Evolutionary conservation across 768 basidiomycete genomes (phyloP), one percentile per base, ranked within the genome.

Genomic region (Hortiboletus flavorubellus): DNA sequence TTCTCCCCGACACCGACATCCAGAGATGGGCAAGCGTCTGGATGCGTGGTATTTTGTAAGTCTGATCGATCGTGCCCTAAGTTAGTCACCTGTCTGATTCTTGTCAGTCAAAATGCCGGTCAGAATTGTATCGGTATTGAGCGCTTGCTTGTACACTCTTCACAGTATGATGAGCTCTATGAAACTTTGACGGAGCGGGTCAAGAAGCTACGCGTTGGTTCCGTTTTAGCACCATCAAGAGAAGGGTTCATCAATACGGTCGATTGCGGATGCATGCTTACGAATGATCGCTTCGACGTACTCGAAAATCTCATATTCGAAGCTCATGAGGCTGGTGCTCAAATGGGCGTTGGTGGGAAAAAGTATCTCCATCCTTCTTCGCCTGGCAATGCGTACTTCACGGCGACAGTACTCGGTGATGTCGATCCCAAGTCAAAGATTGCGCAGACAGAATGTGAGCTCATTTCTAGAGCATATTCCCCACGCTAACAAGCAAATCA

Each of bases 51-150:
- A 82, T 91, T 51, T 98, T 91, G 93, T 96, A 72, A 69, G 91
- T 78, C 56, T 4, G n/a, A 15, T 33, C 42, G 52, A 15, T 51
- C 44, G 15, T 48, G n/a, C 9, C 34, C 4, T n/a, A n/a, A n/a
- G n/a, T 51, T 30, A 26, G 43, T 46, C 23, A 5, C 21, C 44
- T n/a, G 54, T 40, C 53, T 51, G 34, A 42, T 37, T 40, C 16
- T 45, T 15, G 23, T 29, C 65, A 94, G 93, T 77, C 93, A 94
- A 77, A 92, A 93, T 55, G 82, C 83, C 48, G 95, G 95, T 21
- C 96, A 98, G 74, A 98, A 98, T 64, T 99, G 96, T 70, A 96
- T 99, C 63, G 96, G 95, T 35, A 91, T 95, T 59, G 96, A 99
- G 70, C 84, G 94, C 2, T 80, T 98, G 60, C 81, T 98, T 44